Percentiles rank a stretch among this genome's conserved stretches.
Evolutionary conservation across 2,329 filamentous ascomycete species (phyloP).

Genomic region (Exophiala oligosperma): DNA sequence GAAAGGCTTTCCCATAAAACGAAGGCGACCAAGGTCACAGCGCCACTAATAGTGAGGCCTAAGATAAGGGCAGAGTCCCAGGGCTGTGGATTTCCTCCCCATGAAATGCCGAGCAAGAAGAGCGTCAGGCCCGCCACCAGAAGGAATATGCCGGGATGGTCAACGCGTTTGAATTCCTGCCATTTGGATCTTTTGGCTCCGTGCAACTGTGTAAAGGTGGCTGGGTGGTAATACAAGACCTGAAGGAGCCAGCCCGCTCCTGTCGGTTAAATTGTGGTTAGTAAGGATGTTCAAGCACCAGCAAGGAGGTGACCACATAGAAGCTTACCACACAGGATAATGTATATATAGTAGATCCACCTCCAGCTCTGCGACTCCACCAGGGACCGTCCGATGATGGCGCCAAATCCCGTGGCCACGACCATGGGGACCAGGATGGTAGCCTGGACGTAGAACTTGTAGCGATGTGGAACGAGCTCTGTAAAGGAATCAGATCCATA

Average conservation of each 20-base stretch:
- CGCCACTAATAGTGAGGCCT: neutral
- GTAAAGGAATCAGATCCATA: no score
- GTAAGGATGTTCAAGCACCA: slow-evolving; percentile 33
- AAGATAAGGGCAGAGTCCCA: neutral
- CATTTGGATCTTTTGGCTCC: slow-evolving; percentile 33
- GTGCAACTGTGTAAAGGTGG: slow-evolving; percentile 42
- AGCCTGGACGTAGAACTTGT: no score
- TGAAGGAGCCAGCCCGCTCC: no score
- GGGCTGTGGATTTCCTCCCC: slow-evolving; percentile 22
- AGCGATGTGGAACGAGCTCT: no score
- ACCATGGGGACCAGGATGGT: neutral
- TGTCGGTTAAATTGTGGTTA: slow-evolving; percentile 15
- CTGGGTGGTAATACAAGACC: slow-evolving; percentile 43
- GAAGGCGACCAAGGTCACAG: neutral
- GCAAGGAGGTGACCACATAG: slow-evolving; percentile 34
- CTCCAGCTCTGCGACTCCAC: slow-evolving; percentile 8
- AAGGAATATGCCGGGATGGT: slow-evolving; percentile 47
- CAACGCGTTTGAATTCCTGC: slow-evolving; percentile 45
- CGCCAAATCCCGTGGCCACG: neutral
- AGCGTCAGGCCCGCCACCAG: slow-evolving; percentile 42
- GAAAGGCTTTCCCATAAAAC: neutral
- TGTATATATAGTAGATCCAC: slow-evolving; percentile 3
- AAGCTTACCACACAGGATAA: slow-evolving; percentile 39
- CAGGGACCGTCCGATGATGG: slow-evolving; percentile 4
- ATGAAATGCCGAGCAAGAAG: slow-evolving; percentile 46